A percentile compares a stretch with the other conserved stretches of the same genome.
phyloP scores from a whole-genome alignment of 768 basidiomycete genomes.

The Russula virescens region DNA sequence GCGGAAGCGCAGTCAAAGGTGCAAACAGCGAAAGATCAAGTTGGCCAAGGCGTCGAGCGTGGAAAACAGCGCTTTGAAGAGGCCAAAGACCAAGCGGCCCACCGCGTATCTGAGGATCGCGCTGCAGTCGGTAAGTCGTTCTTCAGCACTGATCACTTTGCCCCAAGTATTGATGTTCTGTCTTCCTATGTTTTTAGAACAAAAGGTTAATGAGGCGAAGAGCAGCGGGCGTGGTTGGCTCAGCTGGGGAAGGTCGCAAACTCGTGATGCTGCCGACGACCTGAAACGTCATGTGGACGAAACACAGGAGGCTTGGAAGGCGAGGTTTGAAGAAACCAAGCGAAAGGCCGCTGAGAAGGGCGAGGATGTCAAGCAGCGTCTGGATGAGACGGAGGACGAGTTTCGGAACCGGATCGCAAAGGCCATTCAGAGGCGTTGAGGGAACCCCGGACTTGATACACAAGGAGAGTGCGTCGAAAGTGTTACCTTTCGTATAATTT shows the following conservation, averaged over 20 bases:
- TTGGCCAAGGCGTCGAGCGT: slow-evolving; percentile 3
- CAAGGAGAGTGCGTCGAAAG: not conserved
- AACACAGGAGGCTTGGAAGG: slow-evolving; percentile 13
- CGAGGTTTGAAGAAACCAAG: slow-evolving; percentile 21
- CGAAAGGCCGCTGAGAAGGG: slow-evolving; percentile 14
- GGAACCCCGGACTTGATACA: not conserved
- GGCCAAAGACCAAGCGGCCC: not conserved
- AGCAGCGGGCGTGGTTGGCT: slow-evolving; percentile 11
- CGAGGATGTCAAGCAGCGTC: slow-evolving; percentile 17
- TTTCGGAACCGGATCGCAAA: slow-evolving; percentile 17
- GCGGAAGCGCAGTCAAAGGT: not conserved
- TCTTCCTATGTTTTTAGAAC: not conserved
- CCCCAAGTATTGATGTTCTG: too few relatives aligned
- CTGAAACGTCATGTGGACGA: slow-evolving; percentile 18
- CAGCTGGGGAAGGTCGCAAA: slow-evolving; percentile 18
- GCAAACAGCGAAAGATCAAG: not conserved
- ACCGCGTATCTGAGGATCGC: not conserved
- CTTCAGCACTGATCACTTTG: not conserved
- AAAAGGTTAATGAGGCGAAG: slow-evolving; percentile 15
- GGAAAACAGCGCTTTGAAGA: slow-evolving; percentile 13
- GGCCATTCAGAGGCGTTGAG: slow-evolving; percentile 13
- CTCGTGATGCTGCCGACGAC: slow-evolving; percentile 7
- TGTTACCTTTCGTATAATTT: not conserved
- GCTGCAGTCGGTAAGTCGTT: slow-evolving; percentile 4
- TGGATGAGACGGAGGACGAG: slow-evolving; percentile 21